These are phyloP conservation scores for Yamadazyma songkhlaensis DNA, from an alignment of 1,139 yeast genomes.

Conservation along the genomic window DNA sequence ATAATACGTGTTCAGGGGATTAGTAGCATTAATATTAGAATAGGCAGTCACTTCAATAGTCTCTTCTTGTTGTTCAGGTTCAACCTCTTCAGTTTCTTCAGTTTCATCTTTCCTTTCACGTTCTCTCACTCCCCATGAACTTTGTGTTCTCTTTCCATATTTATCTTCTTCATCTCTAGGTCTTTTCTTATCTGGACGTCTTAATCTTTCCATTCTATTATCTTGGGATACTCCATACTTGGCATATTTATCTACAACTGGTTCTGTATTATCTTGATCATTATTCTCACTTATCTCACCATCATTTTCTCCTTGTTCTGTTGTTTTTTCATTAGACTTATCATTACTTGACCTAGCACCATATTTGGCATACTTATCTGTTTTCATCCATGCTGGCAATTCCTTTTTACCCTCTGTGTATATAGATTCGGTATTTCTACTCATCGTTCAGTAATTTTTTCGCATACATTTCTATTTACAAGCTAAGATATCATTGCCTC, in stretches of 20 bases:
- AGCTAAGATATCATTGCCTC: not conserved
- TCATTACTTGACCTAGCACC: constrained; percentile 19
- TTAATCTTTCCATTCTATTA: constrained; percentile 10
- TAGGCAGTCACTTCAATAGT: constrained; percentile 20
- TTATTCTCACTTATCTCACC: not conserved
- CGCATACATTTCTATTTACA: not conserved
- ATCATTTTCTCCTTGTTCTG: constrained; percentile 7
- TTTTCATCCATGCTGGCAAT: constrained; percentile 43
- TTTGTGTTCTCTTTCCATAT: constrained; percentile 1
- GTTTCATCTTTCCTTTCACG: not conserved
- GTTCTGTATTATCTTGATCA: not conserved
- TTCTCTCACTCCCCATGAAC: constrained; percentile 3
- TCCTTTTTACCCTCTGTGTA: constrained; percentile 23
- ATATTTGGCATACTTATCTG: constrained; percentile 41
- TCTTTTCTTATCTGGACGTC: constrained; percentile 6
- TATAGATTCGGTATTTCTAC: constrained; percentile 6
- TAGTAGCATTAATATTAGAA: constrained; percentile 28
- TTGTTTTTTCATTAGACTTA: constrained; percentile 8
- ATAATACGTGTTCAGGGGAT: constrained; percentile 29
- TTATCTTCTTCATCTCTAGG: constrained; percentile 8
- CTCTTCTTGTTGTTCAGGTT: constrained; percentile 5
- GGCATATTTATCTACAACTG: constrained; percentile 24
- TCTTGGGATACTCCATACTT: constrained; percentile 21
- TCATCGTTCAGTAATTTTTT: constrained; percentile 5
- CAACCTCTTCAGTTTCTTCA: not conserved